Evolutionary conservation across 2,329 filamentous ascomycete genomes (phyloP).

Genomic region (Aureobasidium lini): DNA sequence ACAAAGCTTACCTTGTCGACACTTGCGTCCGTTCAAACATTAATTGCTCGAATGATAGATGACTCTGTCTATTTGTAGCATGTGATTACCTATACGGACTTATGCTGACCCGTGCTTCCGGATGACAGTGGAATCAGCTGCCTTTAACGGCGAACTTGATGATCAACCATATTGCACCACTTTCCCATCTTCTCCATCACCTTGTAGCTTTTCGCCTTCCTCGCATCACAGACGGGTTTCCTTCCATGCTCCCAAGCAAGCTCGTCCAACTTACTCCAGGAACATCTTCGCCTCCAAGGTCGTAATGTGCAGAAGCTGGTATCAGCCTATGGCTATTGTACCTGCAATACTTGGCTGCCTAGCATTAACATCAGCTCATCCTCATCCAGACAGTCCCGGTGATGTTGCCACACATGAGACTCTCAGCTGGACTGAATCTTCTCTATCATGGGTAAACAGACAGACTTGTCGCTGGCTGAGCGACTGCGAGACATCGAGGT

Average conservation of each 20-base stretch:
- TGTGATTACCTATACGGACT: constrained; percentile 5
- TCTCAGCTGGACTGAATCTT: constrained; percentile 59
- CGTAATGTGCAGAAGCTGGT: background rate
- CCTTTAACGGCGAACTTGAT: background rate
- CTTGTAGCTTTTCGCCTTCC: background rate
- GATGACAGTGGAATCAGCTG: constrained; percentile 6
- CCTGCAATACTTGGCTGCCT: background rate
- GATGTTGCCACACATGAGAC: constrained; percentile 15
- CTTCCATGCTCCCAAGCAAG: background rate
- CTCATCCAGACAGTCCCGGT: background rate
- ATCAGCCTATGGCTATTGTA: background rate
- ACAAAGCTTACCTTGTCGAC: constrained; percentile 1
- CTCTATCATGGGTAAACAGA: constrained; percentile 65
- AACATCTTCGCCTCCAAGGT: background rate
- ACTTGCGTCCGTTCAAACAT: constrained; percentile 1
- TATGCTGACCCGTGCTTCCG: constrained; percentile 17
- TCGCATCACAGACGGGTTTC: background rate
- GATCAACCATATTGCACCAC: background rate
- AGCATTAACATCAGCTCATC: constrained; percentile 12
- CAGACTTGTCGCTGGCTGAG: constrained; percentile 73
- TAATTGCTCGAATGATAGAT: background rate
- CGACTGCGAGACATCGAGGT: constrained; percentile 69
- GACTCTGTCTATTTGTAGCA: background rate
- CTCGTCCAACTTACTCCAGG: background rate
- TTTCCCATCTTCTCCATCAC: background rate